Base-by-base conservation (phyloP, 371 early-diverging fungal species). In the Mortierella sp. region DNA sequence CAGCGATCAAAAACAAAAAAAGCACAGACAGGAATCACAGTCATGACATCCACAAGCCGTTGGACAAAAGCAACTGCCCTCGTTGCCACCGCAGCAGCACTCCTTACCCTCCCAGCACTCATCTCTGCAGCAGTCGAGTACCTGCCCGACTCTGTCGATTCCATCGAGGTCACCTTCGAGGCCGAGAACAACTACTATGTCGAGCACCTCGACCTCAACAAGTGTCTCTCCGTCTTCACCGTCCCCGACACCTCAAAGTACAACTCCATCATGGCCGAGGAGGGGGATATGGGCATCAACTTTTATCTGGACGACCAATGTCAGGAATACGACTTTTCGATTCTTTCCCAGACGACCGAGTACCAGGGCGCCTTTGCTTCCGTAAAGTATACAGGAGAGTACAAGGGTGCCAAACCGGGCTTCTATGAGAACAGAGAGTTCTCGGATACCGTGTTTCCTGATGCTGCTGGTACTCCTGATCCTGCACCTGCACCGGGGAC, bases 241-340 rank as follows among this genome's bases (percentile, higher is more conserved):
- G 48, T 68, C 31, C 40, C 64, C n/a, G 61, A 68, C 11, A 37
- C 26, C 40, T 41, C 53, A 37, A 50, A 66, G 5, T 81, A 74
- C 69, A 44, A 34, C 29, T 65, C 68, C 58, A 72, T 83, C 34
- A 55, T 24, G 6, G 52, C 73, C 14, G 5, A 24, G 10, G 76
- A 74, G 1, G 26, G 53, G 0, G 69, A 64, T 2, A 71, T 72
- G 73, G 76, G 55, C 34, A 29, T 83, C 43, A 83, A 83, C 40
- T 83, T 75, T 37, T 83, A 78, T 31, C 45, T 65, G 66, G 84
- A 83, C 41, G 72, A 74, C 22, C 11, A 77, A 8, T 83, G 84
- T 40, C 52, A 74, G 16, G 79, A 78, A 44, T 76, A 71, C 64
- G 84, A 78, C 9, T 83, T 75, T 24, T 74, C 84, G 2, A 26